Base-by-base conservation (phyloP, 331 rosid species). In the Saraca asoca region DNA sequence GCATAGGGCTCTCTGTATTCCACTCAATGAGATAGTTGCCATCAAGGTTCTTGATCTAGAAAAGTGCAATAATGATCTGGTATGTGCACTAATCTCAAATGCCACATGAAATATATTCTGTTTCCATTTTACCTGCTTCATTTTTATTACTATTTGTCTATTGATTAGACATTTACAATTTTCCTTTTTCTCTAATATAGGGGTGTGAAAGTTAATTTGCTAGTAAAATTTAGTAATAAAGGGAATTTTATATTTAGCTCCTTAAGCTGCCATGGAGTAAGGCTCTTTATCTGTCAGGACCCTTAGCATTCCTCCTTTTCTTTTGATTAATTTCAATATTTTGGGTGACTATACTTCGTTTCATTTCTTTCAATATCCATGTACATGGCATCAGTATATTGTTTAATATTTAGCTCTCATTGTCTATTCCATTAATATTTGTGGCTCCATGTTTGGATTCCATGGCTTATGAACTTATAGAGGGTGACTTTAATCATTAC, bases 31-130 rank as follows among this genome's bases (percentile, higher is more conserved):
- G 76, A 81, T 61, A 72, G 92, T 94, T 72, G 99, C 99, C 66
- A 90, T 94, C 88, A 94, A 94, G 87, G 99, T 88, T 83, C 97
- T 94, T 19, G 97, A 94, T 81, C 87, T 94, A 48, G 99, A 94
- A 71, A 94, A 83, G 81, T 93, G 99, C 80, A 94, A 83, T 66
- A 94, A 88, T 62, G 99, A 90, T 78, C 81, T 94, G 95, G 99
- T 94, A 86, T 14, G 85, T 46, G 11, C 37, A 33, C 24, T 62
- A 51, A 44, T 65, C 41, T 66, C 66, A 29, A 18, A 16, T 18
- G 52, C 53, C 38, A 12, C 45, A 17, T 61, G 37, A 8, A 16
- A 53, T 35, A 14, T 65, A 9, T 42, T 3, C 51, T 45, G 24
- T 61, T 41, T 51, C 52, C 65, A 34, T 42, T 44, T 57, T 68